These are phyloP conservation scores for Limnanthes douglasii DNA, from an alignment of 345 rosid genomes.

Conservation along the genomic window DNA sequence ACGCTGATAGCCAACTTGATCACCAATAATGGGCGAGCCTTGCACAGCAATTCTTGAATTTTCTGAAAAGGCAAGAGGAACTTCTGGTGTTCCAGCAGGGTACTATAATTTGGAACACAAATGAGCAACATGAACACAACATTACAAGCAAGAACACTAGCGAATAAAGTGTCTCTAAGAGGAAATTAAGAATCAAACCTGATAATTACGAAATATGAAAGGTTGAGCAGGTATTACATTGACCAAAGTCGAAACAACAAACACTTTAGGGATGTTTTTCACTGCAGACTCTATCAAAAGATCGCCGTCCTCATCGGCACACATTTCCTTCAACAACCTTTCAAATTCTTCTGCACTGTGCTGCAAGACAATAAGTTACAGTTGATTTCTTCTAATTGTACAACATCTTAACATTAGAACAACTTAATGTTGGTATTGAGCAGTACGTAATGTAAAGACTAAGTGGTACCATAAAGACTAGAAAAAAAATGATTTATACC, in stretches of 20 bases:
- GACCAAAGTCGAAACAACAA: constrained; percentile 87
- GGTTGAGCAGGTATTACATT: constrained; percentile 96
- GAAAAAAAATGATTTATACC: constrained; percentile 27
- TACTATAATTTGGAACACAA: constrained; percentile 33
- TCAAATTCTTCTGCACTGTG: constrained; percentile 98
- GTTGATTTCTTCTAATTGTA: constrained; percentile 10
- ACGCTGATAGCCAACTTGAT: constrained; percentile 75
- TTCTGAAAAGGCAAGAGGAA: constrained; percentile 63
- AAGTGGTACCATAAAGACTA: not conserved
- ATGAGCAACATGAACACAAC: constrained; percentile 4
- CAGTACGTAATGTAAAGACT: not conserved
- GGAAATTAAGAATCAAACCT: constrained; percentile 27
- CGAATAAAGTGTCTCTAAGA: constrained; percentile 2
- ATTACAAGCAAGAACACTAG: not conserved
- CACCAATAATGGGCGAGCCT: constrained; percentile 53
- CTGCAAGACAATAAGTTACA: constrained; percentile 47
- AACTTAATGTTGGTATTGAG: no score
- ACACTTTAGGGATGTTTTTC: constrained; percentile 84
- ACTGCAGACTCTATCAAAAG: constrained; percentile 90
- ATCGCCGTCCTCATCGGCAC: constrained; percentile 93
- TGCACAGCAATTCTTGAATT: constrained; percentile 45
- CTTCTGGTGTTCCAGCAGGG: constrained; percentile 88
- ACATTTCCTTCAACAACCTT: constrained; percentile 92
- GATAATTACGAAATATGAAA: constrained; percentile 89
- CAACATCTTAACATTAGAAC: not conserved